phyloP scores from a whole-genome alignment of 257 asterid species.

The Lycium ferocissimum region DNA sequence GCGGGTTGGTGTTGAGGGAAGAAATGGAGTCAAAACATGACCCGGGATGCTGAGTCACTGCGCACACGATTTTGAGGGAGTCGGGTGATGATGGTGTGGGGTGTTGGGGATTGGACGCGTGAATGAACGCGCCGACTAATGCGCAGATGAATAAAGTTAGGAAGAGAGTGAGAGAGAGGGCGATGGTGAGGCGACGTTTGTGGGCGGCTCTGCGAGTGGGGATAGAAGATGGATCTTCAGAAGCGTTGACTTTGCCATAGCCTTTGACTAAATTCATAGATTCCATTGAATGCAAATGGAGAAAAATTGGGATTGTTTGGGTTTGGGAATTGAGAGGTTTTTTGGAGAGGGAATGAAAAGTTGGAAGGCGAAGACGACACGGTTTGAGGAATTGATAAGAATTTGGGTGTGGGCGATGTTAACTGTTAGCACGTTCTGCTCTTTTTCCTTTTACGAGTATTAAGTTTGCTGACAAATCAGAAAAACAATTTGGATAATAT shows the following conservation, averaged over 20 bases:
- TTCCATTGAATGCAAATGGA: conserved; percentile 20
- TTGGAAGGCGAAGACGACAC: not conserved
- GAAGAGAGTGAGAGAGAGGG: conserved; percentile 25
- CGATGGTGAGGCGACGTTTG: conserved; percentile 19
- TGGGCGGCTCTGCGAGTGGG: conserved; percentile 25
- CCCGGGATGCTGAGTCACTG: conserved; percentile 78
- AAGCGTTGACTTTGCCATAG: conserved; percentile 28
- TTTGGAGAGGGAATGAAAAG: not conserved
- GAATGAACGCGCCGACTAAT: conserved; percentile 18
- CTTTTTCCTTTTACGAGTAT: not conserved
- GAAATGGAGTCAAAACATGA: conserved; percentile 73
- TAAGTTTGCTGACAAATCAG: not conserved
- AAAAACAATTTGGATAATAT: not conserved
- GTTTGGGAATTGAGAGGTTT: not conserved
- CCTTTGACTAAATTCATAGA: conserved; percentile 27
- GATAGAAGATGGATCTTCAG: conserved; percentile 1
- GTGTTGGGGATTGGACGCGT: not conserved
- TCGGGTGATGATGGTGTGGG: conserved; percentile 37
- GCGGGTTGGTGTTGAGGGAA: conserved; percentile 53
- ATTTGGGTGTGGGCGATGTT: not conserved
- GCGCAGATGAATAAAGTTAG: conserved; percentile 30
- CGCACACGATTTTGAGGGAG: conserved; percentile 68
- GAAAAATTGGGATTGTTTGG: not conserved
- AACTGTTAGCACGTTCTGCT: conserved; percentile 8
- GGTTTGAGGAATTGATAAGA: conserved; percentile 24